These are phyloP conservation scores for Pythium biforme DNA, from an alignment of 352 stramenopile species.

Conservation along the genomic window DNA sequence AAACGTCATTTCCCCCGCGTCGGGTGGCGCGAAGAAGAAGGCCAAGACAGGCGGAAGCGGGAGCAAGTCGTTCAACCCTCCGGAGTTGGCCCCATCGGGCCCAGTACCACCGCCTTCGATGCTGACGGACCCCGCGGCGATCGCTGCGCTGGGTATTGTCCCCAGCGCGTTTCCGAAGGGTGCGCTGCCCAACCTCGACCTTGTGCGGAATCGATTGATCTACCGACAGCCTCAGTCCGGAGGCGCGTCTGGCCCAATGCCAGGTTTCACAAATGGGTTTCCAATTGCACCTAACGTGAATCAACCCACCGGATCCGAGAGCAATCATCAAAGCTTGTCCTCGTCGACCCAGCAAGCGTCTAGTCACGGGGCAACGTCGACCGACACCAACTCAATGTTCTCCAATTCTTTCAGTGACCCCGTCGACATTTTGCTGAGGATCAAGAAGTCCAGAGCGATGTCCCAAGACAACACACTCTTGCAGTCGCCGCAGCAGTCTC, in stretches of 20 bases:
- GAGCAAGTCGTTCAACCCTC: constrained; percentile 41
- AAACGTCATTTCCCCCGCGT: constrained; percentile 70
- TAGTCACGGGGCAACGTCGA: neutral
- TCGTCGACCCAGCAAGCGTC: neutral
- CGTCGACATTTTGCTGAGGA: constrained; percentile 71
- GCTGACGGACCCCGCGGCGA: neutral
- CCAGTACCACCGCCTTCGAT: neutral
- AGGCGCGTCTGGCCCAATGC: neutral
- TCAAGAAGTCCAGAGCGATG: constrained; percentile 64
- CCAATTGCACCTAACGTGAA: neutral
- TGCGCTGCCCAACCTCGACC: constrained; percentile 52
- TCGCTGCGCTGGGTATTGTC: neutral
- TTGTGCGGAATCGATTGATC: constrained; percentile 66
- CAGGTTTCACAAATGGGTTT: constrained; percentile 4
- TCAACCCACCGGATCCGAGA: neutral
- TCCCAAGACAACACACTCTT: constrained; percentile 32
- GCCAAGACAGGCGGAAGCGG: constrained; percentile 50
- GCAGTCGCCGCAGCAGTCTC: constrained; percentile 31
- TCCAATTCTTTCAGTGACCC: constrained; percentile 68
- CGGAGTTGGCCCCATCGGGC: constrained; percentile 32
- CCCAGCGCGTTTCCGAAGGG: constrained; percentile 15
- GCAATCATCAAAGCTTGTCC: constrained; percentile 4
- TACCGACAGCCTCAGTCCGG: constrained; percentile 39
- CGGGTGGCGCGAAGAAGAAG: constrained; percentile 68
- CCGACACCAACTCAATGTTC: constrained; percentile 30